These are phyloP conservation scores for Effrenium voratum DNA, from an alignment of 73 alveolate species.

Conservation along the genomic window DNA sequence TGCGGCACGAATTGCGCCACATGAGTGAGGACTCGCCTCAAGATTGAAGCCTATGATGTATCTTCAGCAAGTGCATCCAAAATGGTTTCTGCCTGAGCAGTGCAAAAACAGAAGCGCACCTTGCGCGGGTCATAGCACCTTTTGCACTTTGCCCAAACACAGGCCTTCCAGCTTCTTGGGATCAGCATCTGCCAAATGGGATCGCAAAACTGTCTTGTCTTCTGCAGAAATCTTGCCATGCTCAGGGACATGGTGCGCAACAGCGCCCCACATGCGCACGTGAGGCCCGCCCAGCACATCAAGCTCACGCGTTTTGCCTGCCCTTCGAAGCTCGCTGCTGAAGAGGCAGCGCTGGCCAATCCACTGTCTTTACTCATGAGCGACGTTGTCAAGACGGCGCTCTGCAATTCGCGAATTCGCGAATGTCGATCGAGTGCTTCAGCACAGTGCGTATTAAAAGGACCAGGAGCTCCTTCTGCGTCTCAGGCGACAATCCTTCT, in stretches of 20 bases:
- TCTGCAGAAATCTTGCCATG: neutral
- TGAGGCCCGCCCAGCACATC: neutral
- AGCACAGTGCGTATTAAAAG: neutral
- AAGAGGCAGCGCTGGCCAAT: neutral
- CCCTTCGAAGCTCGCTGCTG: neutral
- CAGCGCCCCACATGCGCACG: neutral
- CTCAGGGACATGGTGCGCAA: neutral
- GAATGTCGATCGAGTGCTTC: neutral
- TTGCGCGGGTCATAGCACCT: neutral
- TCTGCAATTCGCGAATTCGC: slow-evolving; percentile 8
- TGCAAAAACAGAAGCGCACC: neutral
- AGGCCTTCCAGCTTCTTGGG: neutral
- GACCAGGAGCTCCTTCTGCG: neutral
- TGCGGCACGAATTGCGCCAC: too few relatives aligned
- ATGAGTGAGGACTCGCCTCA: too few relatives aligned
- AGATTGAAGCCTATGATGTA: too few relatives aligned
- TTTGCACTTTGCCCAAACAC: neutral
- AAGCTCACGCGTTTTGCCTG: neutral
- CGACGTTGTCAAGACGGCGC: neutral
- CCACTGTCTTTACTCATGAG: neutral
- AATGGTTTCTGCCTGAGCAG: neutral
- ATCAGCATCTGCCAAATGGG: neutral
- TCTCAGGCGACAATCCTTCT: neutral
- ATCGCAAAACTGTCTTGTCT: neutral
- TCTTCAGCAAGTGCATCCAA: too few relatives aligned